phyloP scores from a whole-genome alignment of 164 flowering plant species.

The Annona squamosa region DNA sequence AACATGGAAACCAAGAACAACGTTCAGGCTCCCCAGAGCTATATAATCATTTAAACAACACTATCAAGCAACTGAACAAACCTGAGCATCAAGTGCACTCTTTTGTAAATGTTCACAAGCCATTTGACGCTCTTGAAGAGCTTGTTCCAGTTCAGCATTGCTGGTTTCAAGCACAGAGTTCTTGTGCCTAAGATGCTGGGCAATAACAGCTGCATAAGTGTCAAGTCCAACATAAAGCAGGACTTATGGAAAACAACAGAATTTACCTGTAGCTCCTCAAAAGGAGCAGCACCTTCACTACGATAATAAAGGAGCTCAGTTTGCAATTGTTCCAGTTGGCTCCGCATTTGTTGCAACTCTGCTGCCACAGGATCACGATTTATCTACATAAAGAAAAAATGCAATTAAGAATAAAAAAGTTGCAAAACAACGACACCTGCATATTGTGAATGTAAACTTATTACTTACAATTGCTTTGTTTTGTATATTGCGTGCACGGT shows the following conservation, averaged over 20 bases:
- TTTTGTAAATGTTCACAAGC: slow-evolving; percentile 57
- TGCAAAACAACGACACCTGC: neutral
- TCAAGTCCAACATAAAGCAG: neutral
- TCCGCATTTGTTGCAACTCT: slow-evolving; percentile 80
- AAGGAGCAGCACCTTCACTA: slow-evolving; percentile 64
- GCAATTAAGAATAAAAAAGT: neutral
- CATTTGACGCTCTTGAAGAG: slow-evolving; percentile 50
- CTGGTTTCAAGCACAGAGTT: slow-evolving; percentile 79
- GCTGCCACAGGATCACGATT: slow-evolving; percentile 90
- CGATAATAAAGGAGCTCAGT: slow-evolving; percentile 72
- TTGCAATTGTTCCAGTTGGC: slow-evolving; percentile 86
- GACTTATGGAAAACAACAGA: neutral
- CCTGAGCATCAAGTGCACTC: slow-evolving; percentile 87
- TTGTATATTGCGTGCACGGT: slow-evolving; percentile 97
- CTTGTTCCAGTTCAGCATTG: slow-evolving; percentile 61
- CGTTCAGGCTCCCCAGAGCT: neutral
- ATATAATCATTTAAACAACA: neutral
- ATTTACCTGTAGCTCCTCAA: slow-evolving; percentile 82
- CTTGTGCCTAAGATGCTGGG: slow-evolving; percentile 69
- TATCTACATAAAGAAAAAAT: slow-evolving; percentile 35
- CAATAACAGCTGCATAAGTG: neutral
- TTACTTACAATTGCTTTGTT: slow-evolving; percentile 77
- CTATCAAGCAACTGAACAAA: slow-evolving; percentile 15
- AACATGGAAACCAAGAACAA: neutral
- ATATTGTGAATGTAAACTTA: slow-evolving; percentile 17